These are phyloP conservation scores for Cephalotrichum gorgonifer DNA, from an alignment of 2,329 filamentous ascomycete genomes.

Conservation along the genomic window DNA sequence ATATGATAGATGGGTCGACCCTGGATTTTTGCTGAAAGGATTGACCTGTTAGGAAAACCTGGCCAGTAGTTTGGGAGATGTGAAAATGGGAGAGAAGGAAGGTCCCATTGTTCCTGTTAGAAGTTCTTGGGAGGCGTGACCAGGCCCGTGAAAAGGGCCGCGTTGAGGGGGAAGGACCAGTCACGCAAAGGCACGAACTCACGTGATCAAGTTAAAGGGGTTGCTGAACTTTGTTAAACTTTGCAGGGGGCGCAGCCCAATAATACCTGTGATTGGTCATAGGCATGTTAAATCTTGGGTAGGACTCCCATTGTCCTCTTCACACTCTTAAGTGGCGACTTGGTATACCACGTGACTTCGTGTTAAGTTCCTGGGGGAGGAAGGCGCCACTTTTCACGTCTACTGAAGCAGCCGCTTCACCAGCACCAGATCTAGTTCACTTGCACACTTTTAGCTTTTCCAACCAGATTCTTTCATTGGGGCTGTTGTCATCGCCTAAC, in stretches of 20 bases:
- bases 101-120: neutral
- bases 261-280: neutral
- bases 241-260: too few relatives aligned
- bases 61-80: neutral
- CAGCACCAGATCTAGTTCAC: neutral
- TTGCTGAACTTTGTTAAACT: neutral
- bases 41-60: too few relatives aligned
- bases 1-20: too few relatives aligned
- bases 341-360: conserved; percentile 4
- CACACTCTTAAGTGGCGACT: neutral
- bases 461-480: too few relatives aligned
- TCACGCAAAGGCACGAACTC: conserved; percentile 5
- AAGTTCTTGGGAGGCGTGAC: conserved; percentile 1
- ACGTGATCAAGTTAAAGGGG: neutral
- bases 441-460: too few relatives aligned
- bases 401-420: neutral
- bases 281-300: too few relatives aligned
- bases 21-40: too few relatives aligned
- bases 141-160: too few relatives aligned
- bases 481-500: too few relatives aligned
- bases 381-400: neutral
- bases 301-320: neutral
- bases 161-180: conserved; percentile 3
- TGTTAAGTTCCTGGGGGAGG: conserved; percentile 2
- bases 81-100: neutral